phyloP scores from a whole-genome alignment of 2,329 filamentous ascomycete species.

The Sordariomycetes sp. region DNA sequence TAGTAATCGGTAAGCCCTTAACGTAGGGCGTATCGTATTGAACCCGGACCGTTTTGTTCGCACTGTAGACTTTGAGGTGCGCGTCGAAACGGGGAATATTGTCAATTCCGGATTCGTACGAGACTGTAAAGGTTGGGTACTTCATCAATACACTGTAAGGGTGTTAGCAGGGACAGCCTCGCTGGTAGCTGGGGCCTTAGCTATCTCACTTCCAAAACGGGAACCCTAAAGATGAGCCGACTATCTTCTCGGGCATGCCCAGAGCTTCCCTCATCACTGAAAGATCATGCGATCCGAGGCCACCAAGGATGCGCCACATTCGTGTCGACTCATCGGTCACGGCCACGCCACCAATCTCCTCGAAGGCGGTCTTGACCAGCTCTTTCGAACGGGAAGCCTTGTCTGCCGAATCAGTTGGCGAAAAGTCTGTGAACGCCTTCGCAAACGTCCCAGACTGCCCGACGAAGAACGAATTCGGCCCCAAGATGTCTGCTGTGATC shows the following conservation, averaged over 20 bases:
- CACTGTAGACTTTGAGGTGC: constrained; percentile 40
- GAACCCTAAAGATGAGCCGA: constrained; percentile 17
- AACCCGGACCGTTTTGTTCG: constrained; percentile 43
- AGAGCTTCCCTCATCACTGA: constrained; percentile 40
- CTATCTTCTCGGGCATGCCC: constrained; percentile 27
- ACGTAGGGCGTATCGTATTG: constrained; percentile 49
- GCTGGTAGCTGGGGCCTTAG: too few relatives aligned
- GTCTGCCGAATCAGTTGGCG: constrained; percentile 9
- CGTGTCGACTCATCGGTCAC: neutral
- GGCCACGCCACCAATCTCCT: constrained; percentile 3
- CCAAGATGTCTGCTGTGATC: constrained; percentile 17
- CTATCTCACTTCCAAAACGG: constrained; percentile 21
- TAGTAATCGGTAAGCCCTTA: constrained; percentile 42
- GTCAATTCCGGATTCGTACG: constrained; percentile 49
- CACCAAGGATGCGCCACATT: constrained; percentile 4
- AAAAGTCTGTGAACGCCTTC: constrained; percentile 28
- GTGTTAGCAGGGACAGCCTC: too few relatives aligned
- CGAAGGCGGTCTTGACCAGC: constrained; percentile 4
- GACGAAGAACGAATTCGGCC: constrained; percentile 35
- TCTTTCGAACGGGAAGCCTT: neutral
- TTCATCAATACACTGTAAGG: constrained; percentile 37
- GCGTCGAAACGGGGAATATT: constrained; percentile 43
- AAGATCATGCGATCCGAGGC: constrained; percentile 40
- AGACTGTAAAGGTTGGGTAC: constrained; percentile 36
- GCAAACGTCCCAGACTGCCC: constrained; percentile 32